Evolutionary conservation across 139 green algal species (phyloP), one percentile per base, ranked within the genome.

Genomic region (Tetraselmis chui): DNA sequence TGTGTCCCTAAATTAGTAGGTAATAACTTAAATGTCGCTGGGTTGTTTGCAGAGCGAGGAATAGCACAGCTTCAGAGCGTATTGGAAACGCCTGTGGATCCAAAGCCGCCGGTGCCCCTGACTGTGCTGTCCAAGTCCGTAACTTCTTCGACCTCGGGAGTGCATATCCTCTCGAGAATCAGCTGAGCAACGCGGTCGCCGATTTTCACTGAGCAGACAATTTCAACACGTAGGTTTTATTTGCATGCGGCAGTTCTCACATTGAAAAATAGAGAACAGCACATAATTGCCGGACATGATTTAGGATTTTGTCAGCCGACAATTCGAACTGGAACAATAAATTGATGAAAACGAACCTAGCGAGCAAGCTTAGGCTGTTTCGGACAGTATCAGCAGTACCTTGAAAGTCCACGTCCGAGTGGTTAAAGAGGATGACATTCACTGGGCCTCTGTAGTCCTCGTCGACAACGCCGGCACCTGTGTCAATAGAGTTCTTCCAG

Each of bases 371-470:
- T n/a, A n/a, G n/a, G n/a, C n/a, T n/a, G n/a, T n/a, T n/a, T n/a
- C n/a, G n/a, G 76, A 26, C 76, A n/a, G 58, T 2, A 84, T 59
- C 2, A 79, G 26, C 1, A 30, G 31, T 29, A 95, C 93, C 91
- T 59, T 85, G 29, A 81, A 98, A 99, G 59, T 98, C 95, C 0
- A 81, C 76, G 28, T 98, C 93, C 2, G 88, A 90, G 83, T 97
- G 93, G 90, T 99, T 99, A 90, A 99, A 99, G 23, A 99, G 93
- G 32, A 99, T 92, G 26, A 99, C 97, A 29, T 93, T 91, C 25
- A 99, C 90, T 23, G 92, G 84, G 2, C 97, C 97, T 0, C 97
- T 86, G 89, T 99, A 99, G 89, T 99, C 97, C 87, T 96, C 93
- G 77, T 99, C 97, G 22, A 99, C 91, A 25, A 99, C 97, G 27